A percentile compares a stretch with the other conserved stretches of the same genome.
Conservation (phyloP, 306 rosid species). For the Boehmeria nivea region DNA sequence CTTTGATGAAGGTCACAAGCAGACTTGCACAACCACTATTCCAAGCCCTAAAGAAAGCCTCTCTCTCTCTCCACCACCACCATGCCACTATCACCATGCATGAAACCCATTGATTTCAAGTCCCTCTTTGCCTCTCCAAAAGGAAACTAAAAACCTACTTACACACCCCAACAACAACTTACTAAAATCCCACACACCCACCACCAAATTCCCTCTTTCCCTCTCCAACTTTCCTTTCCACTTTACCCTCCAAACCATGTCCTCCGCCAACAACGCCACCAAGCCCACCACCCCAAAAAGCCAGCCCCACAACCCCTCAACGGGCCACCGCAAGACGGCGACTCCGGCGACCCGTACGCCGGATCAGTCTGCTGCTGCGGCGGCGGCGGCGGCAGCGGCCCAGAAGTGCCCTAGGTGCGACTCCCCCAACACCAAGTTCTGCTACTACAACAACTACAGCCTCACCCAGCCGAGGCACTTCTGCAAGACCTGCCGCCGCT, state of each 20-base stretch:
- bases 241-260: slow-evolving; percentile 30
- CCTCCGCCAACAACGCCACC: slow-evolving; percentile 50
- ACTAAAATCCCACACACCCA: background rate
- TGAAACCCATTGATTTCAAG: slow-evolving; percentile 57
- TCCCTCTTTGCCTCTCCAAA: slow-evolving; percentile 50
- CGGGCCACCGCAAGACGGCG: slow-evolving; percentile 10
- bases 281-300: slow-evolving; percentile 16
- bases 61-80: slow-evolving; percentile 22
- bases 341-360: slow-evolving; percentile 34
- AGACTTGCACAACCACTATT: background rate
- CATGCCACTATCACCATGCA: too few relatives aligned
- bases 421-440: slow-evolving; percentile 91
- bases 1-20: slow-evolving; percentile 81
- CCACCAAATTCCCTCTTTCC: background rate
- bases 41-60: slow-evolving; percentile 30
- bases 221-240: background rate
- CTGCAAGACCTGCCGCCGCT: slow-evolving; percentile 92
- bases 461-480: slow-evolving; percentile 90
- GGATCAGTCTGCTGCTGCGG: too few relatives aligned
- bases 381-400: slow-evolving; percentile 41
- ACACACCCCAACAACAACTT: background rate
- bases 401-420: slow-evolving; percentile 82
- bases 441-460: slow-evolving; percentile 97
- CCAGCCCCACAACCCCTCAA: background rate
- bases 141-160: slow-evolving; percentile 55